Base-by-base conservation (phyloP, 768 basidiomycete genomes). In the Multifurca ochricompacta region DNA sequence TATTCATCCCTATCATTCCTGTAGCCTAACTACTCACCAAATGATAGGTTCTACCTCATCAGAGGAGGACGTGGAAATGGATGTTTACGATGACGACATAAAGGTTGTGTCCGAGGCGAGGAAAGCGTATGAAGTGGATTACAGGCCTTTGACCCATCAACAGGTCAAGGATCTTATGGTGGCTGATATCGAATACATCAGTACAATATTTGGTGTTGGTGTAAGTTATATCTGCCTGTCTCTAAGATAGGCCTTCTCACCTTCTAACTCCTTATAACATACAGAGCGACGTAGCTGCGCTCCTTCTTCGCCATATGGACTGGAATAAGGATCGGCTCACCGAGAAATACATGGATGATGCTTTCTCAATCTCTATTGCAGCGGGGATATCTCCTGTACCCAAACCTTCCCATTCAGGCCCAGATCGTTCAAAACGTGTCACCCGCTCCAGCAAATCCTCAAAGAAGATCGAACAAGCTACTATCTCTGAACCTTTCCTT, bases 301-400 rank as follows among this genome's bases (percentile, higher is more conserved):
- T 93, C 28, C 76, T 99, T 6, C 73, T 99, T 54, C 82, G 93
- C 27, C 73, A 88, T 70, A 80, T 86, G 75, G 74, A 77, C 51
- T 99, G 96, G 96, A 98, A 98, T 76, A 91, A 90, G 66, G 96
- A 99, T 67, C 84, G 85, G 52, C 78, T 99, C 19, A 91, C 92
- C 62, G 95, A 98, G 72, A 87, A 90, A 68, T 98, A 91, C 71
- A 96, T 96, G 92, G 95, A 97, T 63, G 88, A 91, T 56, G 80
- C 90, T 1, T 74, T 81, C 18, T 71, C 73, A 7, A 78, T 93
- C 14, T 79, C 85, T 27, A 75, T 80, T 25, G 78, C 80, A 6
- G 91, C 94, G 1, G 96, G 95, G 3, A 76, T 87, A 60, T 77
- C 63, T 59, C 74, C 69, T 47, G 73, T 64, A 54, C 79, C 71